A percentile compares a stretch with the other conserved stretches of the same genome.
Evolutionary conservation across 768 basidiomycete species (phyloP).

Genomic region (Sistotremastrum niveocremeum): DNA sequence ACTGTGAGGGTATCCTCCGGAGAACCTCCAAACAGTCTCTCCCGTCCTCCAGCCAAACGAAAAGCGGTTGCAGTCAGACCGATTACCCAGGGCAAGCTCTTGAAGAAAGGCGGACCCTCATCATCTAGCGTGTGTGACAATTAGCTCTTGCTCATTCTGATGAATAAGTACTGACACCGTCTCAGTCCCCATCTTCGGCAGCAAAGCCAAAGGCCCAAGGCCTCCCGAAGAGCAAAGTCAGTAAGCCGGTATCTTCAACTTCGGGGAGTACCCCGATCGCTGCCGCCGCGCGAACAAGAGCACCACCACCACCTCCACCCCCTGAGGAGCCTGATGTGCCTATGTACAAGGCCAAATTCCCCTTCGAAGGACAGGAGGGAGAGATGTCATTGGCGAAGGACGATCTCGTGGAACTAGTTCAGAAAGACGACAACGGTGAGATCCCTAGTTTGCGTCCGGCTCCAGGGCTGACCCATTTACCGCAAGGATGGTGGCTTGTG

Average conservation of each 20-base stretch:
- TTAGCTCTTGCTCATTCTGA: neutral
- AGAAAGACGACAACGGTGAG: conserved; percentile 76
- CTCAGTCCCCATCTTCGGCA: conserved; percentile 23
- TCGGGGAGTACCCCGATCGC: conserved; percentile 30
- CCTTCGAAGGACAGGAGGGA: conserved; percentile 87
- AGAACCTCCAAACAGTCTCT: conserved; percentile 69
- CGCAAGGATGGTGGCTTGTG: conserved; percentile 83
- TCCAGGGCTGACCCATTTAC: neutral
- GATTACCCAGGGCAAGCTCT: conserved; percentile 71
- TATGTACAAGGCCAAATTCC: conserved; percentile 77
- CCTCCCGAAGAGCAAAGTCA: conserved; percentile 5
- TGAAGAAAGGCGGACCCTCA: conserved; percentile 66
- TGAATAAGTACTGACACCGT: conserved; percentile 12
- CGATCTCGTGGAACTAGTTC: conserved; percentile 79
- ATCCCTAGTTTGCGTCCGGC: neutral
- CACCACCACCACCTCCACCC: conserved; percentile 40
- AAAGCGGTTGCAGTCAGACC: conserved; percentile 81
- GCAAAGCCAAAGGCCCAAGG: conserved; percentile 11
- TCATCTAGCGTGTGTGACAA: conserved; percentile 2
- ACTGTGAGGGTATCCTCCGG: conserved; percentile 80
- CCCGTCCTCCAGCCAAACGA: conserved; percentile 72
- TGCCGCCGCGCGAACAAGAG: conserved; percentile 31
- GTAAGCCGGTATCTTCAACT: conserved; percentile 10
- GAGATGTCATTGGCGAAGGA: conserved; percentile 87
- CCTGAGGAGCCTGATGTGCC: conserved; percentile 51